A percentile compares a stretch with the other conserved stretches of the same genome.
Conservation (phyloP, 805 yeast genomes). For the Starmerella kuoi region DNA sequence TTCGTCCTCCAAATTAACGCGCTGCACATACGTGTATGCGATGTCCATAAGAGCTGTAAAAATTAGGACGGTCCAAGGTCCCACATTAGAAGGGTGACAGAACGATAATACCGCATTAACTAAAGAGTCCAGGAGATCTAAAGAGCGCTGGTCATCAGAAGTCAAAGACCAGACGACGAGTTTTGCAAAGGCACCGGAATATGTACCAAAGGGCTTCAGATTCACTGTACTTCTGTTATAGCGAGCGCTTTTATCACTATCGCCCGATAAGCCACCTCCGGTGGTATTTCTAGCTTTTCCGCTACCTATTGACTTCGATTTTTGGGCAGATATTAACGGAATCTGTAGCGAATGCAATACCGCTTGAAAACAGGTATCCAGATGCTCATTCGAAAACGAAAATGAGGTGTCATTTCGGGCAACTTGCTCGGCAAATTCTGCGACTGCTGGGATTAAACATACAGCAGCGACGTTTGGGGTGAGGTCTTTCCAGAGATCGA, state of each 20-base stretch:
- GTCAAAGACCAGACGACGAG: conserved; percentile 49
- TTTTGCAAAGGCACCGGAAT: conserved; percentile 27
- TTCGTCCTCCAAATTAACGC: conserved; percentile 27
- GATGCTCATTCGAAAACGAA: conserved; percentile 44
- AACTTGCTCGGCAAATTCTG: conserved; percentile 6
- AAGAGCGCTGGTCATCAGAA: conserved; percentile 30
- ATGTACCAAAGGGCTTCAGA: not conserved
- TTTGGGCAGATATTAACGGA: conserved; percentile 26
- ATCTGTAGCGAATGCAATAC: conserved; percentile 34
- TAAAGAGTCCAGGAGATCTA: conserved; percentile 40
- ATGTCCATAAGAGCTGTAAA: conserved; percentile 53
- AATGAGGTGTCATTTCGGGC: not conserved
- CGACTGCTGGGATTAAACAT: conserved; percentile 10
- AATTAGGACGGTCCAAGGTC: conserved; percentile 69
- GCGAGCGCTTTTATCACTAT: not conserved
- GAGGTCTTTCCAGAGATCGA: conserved; percentile 8
- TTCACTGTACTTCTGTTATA: not conserved
- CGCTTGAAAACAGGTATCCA: conserved; percentile 45
- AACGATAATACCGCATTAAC: conserved; percentile 65
- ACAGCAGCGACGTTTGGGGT: conserved; percentile 6
- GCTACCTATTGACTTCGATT: conserved; percentile 1
- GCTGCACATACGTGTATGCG: conserved; percentile 29
- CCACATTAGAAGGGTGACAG: conserved; percentile 86
- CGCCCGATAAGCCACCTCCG: not conserved
- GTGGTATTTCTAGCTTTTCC: too few species aligned